Conservation (phyloP, 2,329 filamentous ascomycete species). For the Beauveria sp. region DNA sequence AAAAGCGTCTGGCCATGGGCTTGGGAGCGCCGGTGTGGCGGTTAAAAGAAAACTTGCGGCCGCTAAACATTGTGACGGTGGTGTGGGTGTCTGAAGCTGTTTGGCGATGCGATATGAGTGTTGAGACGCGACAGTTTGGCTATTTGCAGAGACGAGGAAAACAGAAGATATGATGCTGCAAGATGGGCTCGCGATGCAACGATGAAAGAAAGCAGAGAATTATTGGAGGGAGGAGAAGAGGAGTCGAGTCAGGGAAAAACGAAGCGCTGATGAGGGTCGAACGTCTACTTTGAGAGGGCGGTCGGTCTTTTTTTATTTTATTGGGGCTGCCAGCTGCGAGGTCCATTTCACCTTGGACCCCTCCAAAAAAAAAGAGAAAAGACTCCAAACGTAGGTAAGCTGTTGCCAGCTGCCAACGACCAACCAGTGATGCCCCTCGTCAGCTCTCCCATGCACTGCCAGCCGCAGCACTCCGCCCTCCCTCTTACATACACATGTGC, state of each 20-base stretch:
- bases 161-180: background rate
- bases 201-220: background rate
- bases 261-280: slow-evolving; percentile 5
- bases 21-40: slow-evolving; percentile 56
- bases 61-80: slow-evolving; percentile 36
- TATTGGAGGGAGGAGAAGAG: background rate
- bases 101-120: background rate
- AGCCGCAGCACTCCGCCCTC: background rate
- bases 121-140: background rate
- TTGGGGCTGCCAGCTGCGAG: background rate
- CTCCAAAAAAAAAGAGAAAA: background rate
- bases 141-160: background rate
- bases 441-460: background rate
- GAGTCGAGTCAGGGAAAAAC: slow-evolving; percentile 7
- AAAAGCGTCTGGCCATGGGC: slow-evolving; percentile 46
- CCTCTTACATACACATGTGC: background rate
- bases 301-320: background rate
- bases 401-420: background rate
- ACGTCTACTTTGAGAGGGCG: background rate
- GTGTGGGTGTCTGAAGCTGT: background rate
- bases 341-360: background rate
- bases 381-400: background rate
- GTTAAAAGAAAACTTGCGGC: slow-evolving; percentile 61
- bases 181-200: background rate
- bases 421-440: background rate